Evolutionary conservation across 768 basidiomycete species (phyloP).

Genomic region (Serpula lacrymans): DNA sequence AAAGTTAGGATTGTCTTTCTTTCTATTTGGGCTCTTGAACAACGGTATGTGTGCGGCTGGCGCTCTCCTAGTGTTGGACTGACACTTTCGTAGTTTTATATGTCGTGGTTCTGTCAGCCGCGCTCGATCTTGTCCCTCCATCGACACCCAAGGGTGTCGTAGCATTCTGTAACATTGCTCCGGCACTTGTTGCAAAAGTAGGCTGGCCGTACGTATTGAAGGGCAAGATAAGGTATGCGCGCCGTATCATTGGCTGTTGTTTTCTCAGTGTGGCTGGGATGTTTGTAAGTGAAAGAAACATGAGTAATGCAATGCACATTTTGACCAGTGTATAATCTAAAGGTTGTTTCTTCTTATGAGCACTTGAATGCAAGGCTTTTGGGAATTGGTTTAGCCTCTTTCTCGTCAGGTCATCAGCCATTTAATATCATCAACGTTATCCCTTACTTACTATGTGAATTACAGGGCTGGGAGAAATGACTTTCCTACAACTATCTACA

Average conservation of each 20-base stretch:
- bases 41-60: constrained; percentile 53
- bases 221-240: constrained; percentile 79
- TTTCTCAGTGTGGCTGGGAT: constrained; percentile 77
- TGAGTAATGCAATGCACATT: background rate
- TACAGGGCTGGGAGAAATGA: constrained; percentile 87
- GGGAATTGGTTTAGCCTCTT: constrained; percentile 80
- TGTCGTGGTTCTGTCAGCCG: constrained; percentile 95
- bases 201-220: constrained; percentile 91
- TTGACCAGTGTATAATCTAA: background rate
- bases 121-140: constrained; percentile 89
- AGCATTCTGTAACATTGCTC: constrained; percentile 92
- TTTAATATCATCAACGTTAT: background rate
- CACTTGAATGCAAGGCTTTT: constrained; percentile 65
- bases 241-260: constrained; percentile 74
- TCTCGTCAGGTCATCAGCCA: constrained; percentile 65
- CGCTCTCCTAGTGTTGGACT: background rate
- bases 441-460: constrained; percentile 4
- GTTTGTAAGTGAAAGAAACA: constrained; percentile 59
- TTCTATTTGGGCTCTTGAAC: constrained; percentile 89
- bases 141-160: constrained; percentile 94
- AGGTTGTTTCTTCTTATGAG: constrained; percentile 79
- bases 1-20: constrained; percentile 64
- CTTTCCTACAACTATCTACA: constrained; percentile 91
- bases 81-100: constrained; percentile 63
- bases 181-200: constrained; percentile 81